A percentile compares a stretch with the other conserved stretches of the same genome.
Conservation (phyloP, 1,284 basidiomycete species). For the Sanguinoderma infundibulare region DNA sequence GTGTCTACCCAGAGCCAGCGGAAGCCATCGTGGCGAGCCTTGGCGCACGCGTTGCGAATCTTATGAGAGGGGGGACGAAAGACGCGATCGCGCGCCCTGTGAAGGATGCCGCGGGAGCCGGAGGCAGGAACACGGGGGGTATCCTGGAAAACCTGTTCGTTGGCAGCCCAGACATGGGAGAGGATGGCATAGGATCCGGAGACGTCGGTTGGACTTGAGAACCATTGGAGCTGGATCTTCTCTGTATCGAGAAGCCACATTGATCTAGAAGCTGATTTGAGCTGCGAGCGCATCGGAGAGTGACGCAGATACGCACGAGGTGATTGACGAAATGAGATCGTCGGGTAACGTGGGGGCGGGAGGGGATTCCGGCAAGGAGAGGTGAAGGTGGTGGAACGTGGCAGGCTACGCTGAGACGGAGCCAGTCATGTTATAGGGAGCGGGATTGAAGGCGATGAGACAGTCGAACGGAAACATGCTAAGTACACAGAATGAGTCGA, state of each 20-base stretch:
- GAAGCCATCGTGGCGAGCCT: conserved; percentile 15
- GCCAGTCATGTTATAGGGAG: background rate
- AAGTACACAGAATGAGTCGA: no score
- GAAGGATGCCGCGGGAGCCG: conserved; percentile 1
- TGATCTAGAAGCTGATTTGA: background rate
- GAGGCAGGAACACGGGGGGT: background rate
- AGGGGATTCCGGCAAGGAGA: background rate
- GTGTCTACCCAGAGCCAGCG: conserved; percentile 23
- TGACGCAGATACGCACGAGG: background rate
- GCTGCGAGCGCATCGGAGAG: background rate
- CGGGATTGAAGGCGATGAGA: background rate
- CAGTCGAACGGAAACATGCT: no score
- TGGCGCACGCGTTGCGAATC: conserved; percentile 12
- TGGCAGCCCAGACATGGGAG: conserved; percentile 19
- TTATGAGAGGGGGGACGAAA: conserved; percentile 14
- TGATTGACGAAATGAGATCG: background rate
- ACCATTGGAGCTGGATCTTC: conserved; percentile 11
- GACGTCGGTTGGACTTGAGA: conserved; percentile 6
- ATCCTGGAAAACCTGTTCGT: conserved; percentile 18
- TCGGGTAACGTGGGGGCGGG: background rate
- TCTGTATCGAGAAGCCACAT: conserved; percentile 24
- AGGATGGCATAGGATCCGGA: conserved; percentile 26
- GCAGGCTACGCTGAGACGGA: background rate
- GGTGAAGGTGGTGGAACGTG: no score
- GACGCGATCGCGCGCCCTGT: conserved; percentile 1